Evolutionary conservation across 164 flowering plant species (phyloP).

Genomic region (Magnolia changhungtana): DNA sequence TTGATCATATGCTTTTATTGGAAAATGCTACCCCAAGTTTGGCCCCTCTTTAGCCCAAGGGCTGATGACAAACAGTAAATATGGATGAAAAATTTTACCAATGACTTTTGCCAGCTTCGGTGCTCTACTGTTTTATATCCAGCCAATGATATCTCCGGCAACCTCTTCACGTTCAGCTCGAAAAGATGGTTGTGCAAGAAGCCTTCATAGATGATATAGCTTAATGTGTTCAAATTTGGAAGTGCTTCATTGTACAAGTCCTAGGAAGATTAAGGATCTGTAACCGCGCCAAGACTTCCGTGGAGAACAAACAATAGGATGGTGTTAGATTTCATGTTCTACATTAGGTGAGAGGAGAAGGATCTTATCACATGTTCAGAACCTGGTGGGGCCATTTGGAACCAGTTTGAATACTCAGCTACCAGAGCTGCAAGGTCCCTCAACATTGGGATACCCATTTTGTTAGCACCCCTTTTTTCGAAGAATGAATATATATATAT

Average conservation of each 20-base stretch:
- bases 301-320: constrained; percentile 94
- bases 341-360: constrained; percentile 67
- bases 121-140: constrained; percentile 70
- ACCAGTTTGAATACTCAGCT: constrained; percentile 94
- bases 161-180: constrained; percentile 92
- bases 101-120: neutral
- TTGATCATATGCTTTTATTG: neutral
- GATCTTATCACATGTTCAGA: constrained; percentile 91
- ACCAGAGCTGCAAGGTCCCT: constrained; percentile 84
- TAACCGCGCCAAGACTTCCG: constrained; percentile 87
- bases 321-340: constrained; percentile 69
- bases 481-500: no score
- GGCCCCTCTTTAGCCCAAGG: neutral
- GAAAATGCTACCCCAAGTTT: neutral
- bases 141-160: constrained; percentile 71
- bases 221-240: constrained; percentile 79
- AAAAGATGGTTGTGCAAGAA: constrained; percentile 94
- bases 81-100: neutral
- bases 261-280: constrained; percentile 89
- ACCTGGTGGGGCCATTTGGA: constrained; percentile 91
- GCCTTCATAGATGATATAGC: constrained; percentile 63
- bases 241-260: constrained; percentile 78
- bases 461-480: constrained; percentile 47
- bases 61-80: neutral
- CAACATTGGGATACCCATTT: constrained; percentile 89